Base-by-base conservation (phyloP, 148 eudicot genomes). In the Silene conica region DNA sequence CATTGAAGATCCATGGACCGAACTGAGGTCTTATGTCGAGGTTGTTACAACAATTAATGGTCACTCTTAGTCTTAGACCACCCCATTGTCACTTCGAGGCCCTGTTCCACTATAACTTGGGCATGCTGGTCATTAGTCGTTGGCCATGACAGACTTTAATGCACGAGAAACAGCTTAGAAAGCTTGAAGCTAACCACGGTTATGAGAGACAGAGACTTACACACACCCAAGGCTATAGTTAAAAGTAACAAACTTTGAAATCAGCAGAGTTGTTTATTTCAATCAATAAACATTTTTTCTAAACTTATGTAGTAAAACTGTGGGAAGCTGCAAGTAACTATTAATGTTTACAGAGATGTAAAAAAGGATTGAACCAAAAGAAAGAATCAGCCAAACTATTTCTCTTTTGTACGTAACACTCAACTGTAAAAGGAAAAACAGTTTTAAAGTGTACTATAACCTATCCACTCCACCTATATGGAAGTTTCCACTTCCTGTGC, bases 401-500 rank as follows among this genome's bases (percentile, higher is more conserved):
- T 18, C 60, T 63, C 1, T 13, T 70, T 21, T 69, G 19, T 61
- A 45, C 23, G 18, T 52, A 63, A 73, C 54, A 74, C 62, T 69
- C 76, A 78, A 48, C 67, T 26, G n/a, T 31, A 23, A 50, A 52
- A 48, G 1, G 15, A 63, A 22, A 22, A 19, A 62, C 55, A 60
- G 22, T 4, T 12, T 34, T 62, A 41, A 46, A 48, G 54, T 48
- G 3, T 14, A 46, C 12, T 26, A 73, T 4, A 38, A 22, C 48
- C 78, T 87, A 76, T 20, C 21, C 84, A 78, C 78, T 87, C 86
- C 83, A 83, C 25, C 41, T 80, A 62, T 55, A 77, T 31, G 97
- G 98, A 70, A 92, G 90, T 78, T 82, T 89, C 98, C 98, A 95
- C 78, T 77, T 92, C 76, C 83, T 92, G 74, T 89, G 98, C 98